Evolutionary conservation across 2,329 filamentous ascomycete species (phyloP).

Genomic region (Zelopaecilomyces penicillatus): DNA sequence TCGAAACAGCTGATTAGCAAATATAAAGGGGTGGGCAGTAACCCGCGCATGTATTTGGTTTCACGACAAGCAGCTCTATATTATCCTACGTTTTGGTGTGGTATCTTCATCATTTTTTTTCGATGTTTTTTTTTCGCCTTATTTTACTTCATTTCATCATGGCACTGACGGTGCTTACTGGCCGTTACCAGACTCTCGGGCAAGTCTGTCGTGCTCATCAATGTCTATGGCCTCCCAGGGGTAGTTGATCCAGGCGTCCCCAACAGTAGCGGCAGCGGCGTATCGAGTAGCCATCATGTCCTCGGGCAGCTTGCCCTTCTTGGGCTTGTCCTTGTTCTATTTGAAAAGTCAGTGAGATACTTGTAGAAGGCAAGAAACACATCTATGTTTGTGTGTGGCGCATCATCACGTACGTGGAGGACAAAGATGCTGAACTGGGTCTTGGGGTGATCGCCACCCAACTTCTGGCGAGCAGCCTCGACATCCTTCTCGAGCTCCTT

Average conservation of each 20-base stretch:
- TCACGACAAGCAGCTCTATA: too few relatives aligned
- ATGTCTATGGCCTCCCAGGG: slow-evolving; percentile 96
- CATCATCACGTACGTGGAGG: slow-evolving; percentile 59
- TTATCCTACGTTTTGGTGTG: neutral
- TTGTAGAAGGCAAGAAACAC: neutral
- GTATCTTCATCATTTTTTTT: slow-evolving; percentile 2
- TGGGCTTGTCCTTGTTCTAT: slow-evolving; percentile 92
- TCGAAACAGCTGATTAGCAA: too few relatives aligned
- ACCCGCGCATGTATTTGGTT: too few relatives aligned
- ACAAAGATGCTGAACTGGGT: slow-evolving; percentile 94
- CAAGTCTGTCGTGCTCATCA: slow-evolving; percentile 75
- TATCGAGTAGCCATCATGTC: slow-evolving; percentile 75
- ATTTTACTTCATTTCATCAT: neutral
- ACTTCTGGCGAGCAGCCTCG: slow-evolving; percentile 63
- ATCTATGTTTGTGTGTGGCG: neutral
- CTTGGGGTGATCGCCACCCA: slow-evolving; percentile 56
- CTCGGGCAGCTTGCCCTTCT: slow-evolving; percentile 78
- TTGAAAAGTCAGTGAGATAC: neutral
- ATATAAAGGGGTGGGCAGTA: too few relatives aligned
- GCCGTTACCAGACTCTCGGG: slow-evolving; percentile 34
- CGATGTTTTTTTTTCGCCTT: slow-evolving; percentile 5
- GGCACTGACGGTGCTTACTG: slow-evolving; percentile 1
- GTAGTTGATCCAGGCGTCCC: slow-evolving; percentile 98
- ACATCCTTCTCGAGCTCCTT: slow-evolving; percentile 94
- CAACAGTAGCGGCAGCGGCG: slow-evolving; percentile 75